Conservation (phyloP, 306 rosid genomes). For the Amphicarpaea edgeworthii region DNA sequence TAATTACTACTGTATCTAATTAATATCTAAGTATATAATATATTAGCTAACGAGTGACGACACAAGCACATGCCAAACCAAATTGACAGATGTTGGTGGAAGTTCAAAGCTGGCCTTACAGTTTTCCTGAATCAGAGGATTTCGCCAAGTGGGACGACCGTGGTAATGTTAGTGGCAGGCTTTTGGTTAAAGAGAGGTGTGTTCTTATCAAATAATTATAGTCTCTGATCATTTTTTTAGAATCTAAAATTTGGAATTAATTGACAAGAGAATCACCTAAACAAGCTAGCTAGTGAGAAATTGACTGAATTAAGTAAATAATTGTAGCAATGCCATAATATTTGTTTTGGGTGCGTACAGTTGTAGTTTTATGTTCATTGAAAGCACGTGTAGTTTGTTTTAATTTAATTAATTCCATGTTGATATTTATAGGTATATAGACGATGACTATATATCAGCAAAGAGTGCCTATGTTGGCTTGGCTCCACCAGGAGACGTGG, state of each 20-base stretch:
- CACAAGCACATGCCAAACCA: not conserved
- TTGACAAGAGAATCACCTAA: conserved; percentile 14
- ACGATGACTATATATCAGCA: conserved; percentile 56
- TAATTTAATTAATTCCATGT: not conserved
- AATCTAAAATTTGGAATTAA: not conserved
- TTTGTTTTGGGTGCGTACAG: not conserved
- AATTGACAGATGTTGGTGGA: conserved; percentile 69
- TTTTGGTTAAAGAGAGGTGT: conserved; percentile 71
- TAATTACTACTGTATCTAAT: not conserved
- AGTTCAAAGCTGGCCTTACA: conserved; percentile 88
- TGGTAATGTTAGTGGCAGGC: conserved; percentile 71
- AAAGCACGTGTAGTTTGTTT: not conserved
- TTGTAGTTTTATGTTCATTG: not conserved
- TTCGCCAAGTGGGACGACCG: conserved; percentile 67
- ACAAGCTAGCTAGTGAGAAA: conserved; percentile 9
- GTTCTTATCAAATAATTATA: not conserved
- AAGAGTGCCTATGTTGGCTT: conserved; percentile 78
- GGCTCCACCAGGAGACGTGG: conserved; percentile 85
- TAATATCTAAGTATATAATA: not conserved
- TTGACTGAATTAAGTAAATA: conserved; percentile 9
- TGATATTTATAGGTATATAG: conserved; percentile 54
- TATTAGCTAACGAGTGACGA: not conserved
- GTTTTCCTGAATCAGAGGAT: conserved; percentile 77
- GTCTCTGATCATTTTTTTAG: not conserved
- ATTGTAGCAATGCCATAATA: not conserved